These are phyloP conservation scores for Lojkania enalia DNA, from an alignment of 2,329 filamentous ascomycete genomes.

Conservation along the genomic window DNA sequence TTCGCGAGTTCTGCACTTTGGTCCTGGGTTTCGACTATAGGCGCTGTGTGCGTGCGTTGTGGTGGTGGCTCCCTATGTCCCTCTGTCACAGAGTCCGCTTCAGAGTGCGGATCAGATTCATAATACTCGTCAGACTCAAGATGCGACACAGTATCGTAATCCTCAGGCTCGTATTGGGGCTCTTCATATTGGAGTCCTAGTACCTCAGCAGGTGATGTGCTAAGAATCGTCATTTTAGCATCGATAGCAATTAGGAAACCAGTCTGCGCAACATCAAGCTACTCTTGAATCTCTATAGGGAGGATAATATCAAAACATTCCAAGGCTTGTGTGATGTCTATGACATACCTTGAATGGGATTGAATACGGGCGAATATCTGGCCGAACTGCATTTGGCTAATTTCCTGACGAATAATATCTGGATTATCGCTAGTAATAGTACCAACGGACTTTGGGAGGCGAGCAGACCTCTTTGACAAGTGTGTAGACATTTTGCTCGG, in stretches of 20 bases:
- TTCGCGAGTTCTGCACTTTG: conserved; percentile 17
- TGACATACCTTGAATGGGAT: conserved; percentile 17
- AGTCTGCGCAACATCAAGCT: conserved; percentile 22
- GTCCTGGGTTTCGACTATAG: conserved; percentile 16
- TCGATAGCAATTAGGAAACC: conserved; percentile 22
- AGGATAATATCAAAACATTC: conserved; percentile 16
- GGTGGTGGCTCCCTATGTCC: conserved; percentile 5
- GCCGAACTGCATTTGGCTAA: conserved; percentile 17
- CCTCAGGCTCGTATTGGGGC: conserved; percentile 2
- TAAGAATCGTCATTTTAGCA: conserved; percentile 16
- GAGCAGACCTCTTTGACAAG: conserved; percentile 13
- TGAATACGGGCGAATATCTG: conserved; percentile 18
- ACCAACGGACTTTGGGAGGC: conserved; percentile 24
- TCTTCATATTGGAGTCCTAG: neutral
- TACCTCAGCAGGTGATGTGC: conserved; percentile 10
- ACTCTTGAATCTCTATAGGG: conserved; percentile 19
- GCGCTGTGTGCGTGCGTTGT: conserved; percentile 18
- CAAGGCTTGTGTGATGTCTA: conserved; percentile 13
- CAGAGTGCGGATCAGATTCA: conserved; percentile 1
- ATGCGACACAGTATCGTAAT: conserved; percentile 1
- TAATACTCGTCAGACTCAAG: conserved; percentile 5
- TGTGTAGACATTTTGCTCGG: conserved; percentile 15
- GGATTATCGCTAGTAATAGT: conserved; percentile 20
- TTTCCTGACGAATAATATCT: conserved; percentile 16
- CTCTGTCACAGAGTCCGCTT: neutral